Evolutionary conservation across 345 rosid species (phyloP).

Genomic region (Odontarrhena argentea): DNA sequence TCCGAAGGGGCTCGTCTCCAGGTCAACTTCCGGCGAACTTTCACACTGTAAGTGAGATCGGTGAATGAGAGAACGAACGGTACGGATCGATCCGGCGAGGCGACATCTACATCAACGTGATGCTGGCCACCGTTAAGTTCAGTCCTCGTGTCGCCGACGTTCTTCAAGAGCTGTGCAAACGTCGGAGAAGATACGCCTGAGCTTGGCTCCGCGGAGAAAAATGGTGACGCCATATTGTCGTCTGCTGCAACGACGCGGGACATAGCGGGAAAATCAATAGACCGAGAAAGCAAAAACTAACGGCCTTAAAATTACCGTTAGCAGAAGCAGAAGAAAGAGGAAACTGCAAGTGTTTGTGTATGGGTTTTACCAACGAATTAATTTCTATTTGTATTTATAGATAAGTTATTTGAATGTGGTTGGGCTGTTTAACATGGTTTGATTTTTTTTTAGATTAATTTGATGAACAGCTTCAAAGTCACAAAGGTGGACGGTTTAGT

Average conservation of each 20-base stretch:
- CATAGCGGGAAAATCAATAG: constrained; percentile 45
- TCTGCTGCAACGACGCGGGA: constrained; percentile 65
- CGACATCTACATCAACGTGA: constrained; percentile 48
- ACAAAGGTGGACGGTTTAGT: constrained; percentile 32
- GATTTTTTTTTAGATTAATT: constrained; percentile 4
- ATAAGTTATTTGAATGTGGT: constrained; percentile 24
- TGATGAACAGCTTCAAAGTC: constrained; percentile 20
- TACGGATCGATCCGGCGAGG: constrained; percentile 46
- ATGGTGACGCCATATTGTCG: constrained; percentile 43
- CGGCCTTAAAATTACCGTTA: constrained; percentile 28
- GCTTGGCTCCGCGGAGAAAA: constrained; percentile 50
- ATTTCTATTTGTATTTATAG: constrained; percentile 35
- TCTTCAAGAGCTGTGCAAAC: constrained; percentile 72
- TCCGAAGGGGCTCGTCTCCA: constrained; percentile 43
- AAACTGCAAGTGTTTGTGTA: neutral
- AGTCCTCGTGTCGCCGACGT: constrained; percentile 58
- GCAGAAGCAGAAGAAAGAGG: constrained; percentile 10
- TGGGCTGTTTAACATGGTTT: constrained; percentile 35
- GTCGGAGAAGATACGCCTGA: constrained; percentile 47
- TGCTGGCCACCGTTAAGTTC: constrained; percentile 48
- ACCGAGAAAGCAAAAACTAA: neutral
- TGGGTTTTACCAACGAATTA: neutral
- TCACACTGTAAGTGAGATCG: constrained; percentile 79
- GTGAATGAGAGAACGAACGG: constrained; percentile 76
- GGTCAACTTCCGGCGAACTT: constrained; percentile 53